These are phyloP conservation scores for Mercurialis annua DNA, from an alignment of 345 rosid species.

Conservation along the genomic window DNA sequence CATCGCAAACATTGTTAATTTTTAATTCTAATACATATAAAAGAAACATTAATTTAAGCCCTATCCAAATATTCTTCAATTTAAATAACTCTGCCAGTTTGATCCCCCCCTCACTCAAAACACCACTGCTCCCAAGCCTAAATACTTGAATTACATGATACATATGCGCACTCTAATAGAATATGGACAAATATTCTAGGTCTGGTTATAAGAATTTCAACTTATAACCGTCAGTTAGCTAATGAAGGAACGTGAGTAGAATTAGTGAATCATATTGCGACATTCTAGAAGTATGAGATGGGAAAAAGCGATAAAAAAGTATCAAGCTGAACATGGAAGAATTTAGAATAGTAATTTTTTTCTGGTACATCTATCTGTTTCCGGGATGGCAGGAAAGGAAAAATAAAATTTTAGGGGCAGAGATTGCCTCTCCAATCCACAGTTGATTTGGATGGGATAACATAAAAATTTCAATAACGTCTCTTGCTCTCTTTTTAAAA, in stretches of 20 bases:
- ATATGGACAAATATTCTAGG: not conserved
- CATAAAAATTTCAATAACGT: not conserved
- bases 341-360: not conserved
- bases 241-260: not conserved
- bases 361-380: not conserved
- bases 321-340: not conserved
- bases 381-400: not conserved
- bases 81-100: not conserved
- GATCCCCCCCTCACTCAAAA: not conserved
- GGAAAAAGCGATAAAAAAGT: not conserved
- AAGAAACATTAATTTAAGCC: not conserved
- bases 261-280: not conserved
- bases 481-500: not conserved
- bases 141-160: not conserved
- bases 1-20: slow-evolving; percentile 10
- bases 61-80: not conserved
- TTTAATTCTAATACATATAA: not conserved
- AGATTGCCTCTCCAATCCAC: not conserved
- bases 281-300: not conserved
- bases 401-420: not conserved
- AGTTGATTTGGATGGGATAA: not conserved
- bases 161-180: not conserved
- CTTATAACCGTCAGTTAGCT: not conserved
- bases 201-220: not conserved
- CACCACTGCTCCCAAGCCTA: not conserved